Percentiles rank a stretch among this genome's conserved stretches.
Evolutionary conservation across 1,284 basidiomycete genomes (phyloP).

Genomic region (Coriolopsis trogii): DNA sequence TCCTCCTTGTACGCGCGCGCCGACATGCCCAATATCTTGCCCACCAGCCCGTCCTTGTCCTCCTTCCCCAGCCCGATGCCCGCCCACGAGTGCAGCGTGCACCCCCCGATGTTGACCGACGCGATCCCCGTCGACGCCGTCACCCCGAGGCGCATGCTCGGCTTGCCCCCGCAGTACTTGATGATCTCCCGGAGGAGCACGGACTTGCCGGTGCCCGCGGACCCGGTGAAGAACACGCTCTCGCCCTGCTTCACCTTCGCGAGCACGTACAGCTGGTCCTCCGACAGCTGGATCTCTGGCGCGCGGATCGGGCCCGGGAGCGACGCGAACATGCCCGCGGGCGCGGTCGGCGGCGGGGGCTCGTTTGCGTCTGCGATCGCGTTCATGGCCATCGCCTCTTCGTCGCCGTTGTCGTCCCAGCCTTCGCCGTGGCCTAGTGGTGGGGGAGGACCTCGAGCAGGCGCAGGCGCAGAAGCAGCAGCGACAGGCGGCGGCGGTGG

Average conservation of each 20-base stretch:
- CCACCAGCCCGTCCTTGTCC: conserved; percentile 60
- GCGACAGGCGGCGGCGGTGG: too few relatives aligned
- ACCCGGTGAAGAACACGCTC: conserved; percentile 83
- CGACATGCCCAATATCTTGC: conserved; percentile 57
- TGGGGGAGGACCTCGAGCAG: too few relatives aligned
- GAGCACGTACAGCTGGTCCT: conserved; percentile 62
- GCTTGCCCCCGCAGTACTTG: conserved; percentile 34
- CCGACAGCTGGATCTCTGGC: conserved; percentile 38
- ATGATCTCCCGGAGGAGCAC: conserved; percentile 93
- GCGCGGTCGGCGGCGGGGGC: background rate
- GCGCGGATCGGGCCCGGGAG: conserved; percentile 1
- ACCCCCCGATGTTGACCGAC: conserved; percentile 92
- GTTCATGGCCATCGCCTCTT: background rate
- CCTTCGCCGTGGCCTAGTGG: too few relatives aligned
- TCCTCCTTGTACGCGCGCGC: conserved; percentile 49
- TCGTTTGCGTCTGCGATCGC: background rate
- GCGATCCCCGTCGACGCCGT: conserved; percentile 87
- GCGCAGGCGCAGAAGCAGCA: background rate
- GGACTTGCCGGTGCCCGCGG: conserved; percentile 91
- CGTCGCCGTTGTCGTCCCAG: too few relatives aligned
- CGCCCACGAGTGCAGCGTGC: conserved; percentile 92
- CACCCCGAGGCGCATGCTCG: conserved; percentile 44
- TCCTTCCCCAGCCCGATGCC: conserved; percentile 88
- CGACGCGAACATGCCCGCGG: background rate
- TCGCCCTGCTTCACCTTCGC: conserved; percentile 56